Base-by-base conservation (phyloP, 2,329 filamentous ascomycete genomes). In the Incumbomyces lentus region DNA sequence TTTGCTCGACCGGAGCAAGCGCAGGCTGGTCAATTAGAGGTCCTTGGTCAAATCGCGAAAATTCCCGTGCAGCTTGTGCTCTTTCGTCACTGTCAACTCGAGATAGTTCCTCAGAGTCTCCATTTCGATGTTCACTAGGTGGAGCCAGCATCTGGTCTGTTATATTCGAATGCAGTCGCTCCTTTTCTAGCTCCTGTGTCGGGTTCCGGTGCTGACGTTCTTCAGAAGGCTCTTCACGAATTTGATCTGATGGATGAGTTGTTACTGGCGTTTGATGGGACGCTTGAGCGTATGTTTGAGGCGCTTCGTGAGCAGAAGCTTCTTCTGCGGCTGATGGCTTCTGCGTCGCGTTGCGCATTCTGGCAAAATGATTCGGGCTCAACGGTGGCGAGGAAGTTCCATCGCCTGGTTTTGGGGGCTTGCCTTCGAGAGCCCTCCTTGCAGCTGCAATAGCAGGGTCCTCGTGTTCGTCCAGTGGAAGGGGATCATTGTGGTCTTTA, bases 1-100 rank as follows among this genome's bases (percentile, higher is more conserved):
- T 59, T 19, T 71, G 70, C 12, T 81, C 75, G 2, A 68, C 71
- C 0, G 86, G 86, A 10, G 78, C 73, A 59, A 93, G 94, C 1
- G 88, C 86, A 2, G 92, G 90, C 62, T 92, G 84, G 47, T 96
- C 88, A 8, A 77, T 65, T 18, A 95, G 74, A 1, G 92, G 92
- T 2, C 89, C 92, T 66, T 96, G 90, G 59, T 92, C 84, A 60
- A 96, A 96, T 18, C 70, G 71, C 13, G 75, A 75, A 58, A 81
- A 81, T 44, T 71, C 69, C 3, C 60, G 62, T 36, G 70, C 65
- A 12, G 68, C 67, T n/a, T 65, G 64, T 33, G 61, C 63, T 42
- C 63, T 62, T 53, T 71, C 68, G 45, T 64, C 63, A 30, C 66
- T 79, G 57, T 79, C 76, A 31, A 82, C 71, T 3, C 74, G 76